phyloP scores from a whole-genome alignment of 1,139 yeast species.

The Diutina neorugosa region DNA sequence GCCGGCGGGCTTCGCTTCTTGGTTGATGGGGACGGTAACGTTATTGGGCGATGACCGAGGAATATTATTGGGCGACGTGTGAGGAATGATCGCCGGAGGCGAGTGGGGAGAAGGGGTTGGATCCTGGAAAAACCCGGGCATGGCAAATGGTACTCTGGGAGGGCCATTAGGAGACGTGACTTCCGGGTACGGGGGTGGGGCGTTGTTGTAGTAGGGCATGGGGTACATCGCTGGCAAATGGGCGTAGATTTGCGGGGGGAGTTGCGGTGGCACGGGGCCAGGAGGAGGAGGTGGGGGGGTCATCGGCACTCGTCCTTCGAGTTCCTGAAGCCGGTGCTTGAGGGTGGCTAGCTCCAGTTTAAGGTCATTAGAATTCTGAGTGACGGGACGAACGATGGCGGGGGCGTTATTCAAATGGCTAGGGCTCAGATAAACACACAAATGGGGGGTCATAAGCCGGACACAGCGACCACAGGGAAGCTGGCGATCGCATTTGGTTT shows the following conservation, averaged over 20 bases:
- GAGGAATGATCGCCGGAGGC: not conserved
- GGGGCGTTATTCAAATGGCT: not conserved
- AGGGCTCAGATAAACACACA: slow-evolving; percentile 1
- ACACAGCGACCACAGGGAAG: slow-evolving; percentile 2
- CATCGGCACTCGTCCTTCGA: not conserved
- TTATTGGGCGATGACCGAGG: not conserved
- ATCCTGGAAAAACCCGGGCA: not conserved
- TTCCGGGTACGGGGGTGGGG: not conserved
- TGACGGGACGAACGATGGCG: not conserved
- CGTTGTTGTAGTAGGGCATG: not conserved
- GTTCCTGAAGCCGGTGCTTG: not conserved
- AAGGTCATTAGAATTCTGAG: not conserved
- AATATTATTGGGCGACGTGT: not conserved
- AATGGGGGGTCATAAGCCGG: not conserved
- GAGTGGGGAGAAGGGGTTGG: not conserved
- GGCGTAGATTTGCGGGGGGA: not conserved
- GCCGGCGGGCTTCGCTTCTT: not conserved
- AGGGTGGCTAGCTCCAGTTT: not conserved
- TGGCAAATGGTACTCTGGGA: not conserved
- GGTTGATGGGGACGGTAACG: not conserved
- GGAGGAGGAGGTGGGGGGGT: not conserved
- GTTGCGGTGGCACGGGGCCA: not conserved
- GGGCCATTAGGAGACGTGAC: not conserved
- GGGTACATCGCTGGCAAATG: not conserved
- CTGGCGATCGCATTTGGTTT: slow-evolving; percentile 3